Evolutionary conservation across 2,329 filamentous ascomycete species (phyloP), one percentile per base, ranked within the genome.

Genomic region (Ceratocystiopsis sp.): DNA sequence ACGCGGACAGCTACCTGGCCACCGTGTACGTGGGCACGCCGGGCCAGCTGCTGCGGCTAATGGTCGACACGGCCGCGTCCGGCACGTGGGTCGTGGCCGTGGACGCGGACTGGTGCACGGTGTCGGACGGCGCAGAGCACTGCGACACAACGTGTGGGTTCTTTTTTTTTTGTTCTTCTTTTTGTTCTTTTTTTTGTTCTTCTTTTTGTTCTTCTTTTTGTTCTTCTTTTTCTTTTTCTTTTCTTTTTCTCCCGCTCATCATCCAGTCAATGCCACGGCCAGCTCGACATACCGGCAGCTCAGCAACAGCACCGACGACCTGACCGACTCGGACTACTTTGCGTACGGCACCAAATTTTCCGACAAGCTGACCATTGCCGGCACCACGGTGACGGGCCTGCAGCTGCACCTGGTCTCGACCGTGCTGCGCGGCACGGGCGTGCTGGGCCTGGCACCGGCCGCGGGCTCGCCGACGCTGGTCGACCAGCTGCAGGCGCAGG

Each of bases 61-160:
- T 72, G 42, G 64, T 78, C 48, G 75, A 79, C 56, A 79, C 75
- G 3, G 75, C 75, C 25, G 76, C 71, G 55, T 75, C 69, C 49
- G 75, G 79, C 53, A 67, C 73, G 4, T 79, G 75, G 73, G 60
- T 78, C 37, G 59, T 70, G 48, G 50, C 57, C 45, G 43, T 52
- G 48, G 40, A 52, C 21, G 59, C 61, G 15, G 54, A 60, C 50
- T n/a, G n/a, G n/a, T n/a, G n/a, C n/a, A n/a, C n/a, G n/a, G n/a
- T n/a, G n/a, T n/a, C n/a, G n/a, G n/a, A n/a, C n/a, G n/a, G n/a
- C n/a, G n/a, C n/a, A n/a, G n/a, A n/a, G n/a, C n/a, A n/a, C n/a
- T n/a, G n/a, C n/a, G n/a, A n/a, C n/a, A n/a, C n/a, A n/a, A n/a
- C n/a, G n/a, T n/a, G n/a, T n/a, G n/a, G n/a, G n/a, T n/a, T n/a